A percentile compares a stretch with the other conserved stretches of the same genome.
Conservation (phyloP, 2,329 filamentous ascomycete species). For the Verticillium klebahnii region DNA sequence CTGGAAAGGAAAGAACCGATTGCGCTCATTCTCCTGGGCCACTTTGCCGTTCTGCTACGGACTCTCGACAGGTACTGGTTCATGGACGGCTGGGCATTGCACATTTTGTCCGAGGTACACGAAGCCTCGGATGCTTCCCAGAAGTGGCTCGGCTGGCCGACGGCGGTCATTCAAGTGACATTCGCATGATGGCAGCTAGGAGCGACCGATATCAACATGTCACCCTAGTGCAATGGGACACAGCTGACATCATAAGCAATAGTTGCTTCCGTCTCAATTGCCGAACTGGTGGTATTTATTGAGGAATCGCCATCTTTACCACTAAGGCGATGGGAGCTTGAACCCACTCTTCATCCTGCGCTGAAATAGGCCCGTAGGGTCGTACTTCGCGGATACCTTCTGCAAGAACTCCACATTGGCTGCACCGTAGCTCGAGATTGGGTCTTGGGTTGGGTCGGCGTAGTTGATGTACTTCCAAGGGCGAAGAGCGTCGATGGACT, state of each 20-base stretch:
- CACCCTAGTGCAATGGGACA: too few species aligned
- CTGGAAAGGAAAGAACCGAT: slow-evolving; percentile 9
- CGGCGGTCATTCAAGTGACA: slow-evolving; percentile 16
- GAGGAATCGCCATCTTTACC: not conserved
- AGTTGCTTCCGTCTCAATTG: too few species aligned
- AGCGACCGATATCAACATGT: too few species aligned
- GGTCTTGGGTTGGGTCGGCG: slow-evolving; percentile 28
- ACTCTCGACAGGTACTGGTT: slow-evolving; percentile 15
- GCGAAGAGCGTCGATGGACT: slow-evolving; percentile 14
- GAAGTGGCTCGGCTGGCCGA: slow-evolving; percentile 13
- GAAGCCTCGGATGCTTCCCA: not conserved
- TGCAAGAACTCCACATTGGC: slow-evolving; percentile 24
- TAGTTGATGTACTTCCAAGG: slow-evolving; percentile 43
- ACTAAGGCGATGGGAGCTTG: slow-evolving; percentile 2
- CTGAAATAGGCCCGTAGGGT: slow-evolving; percentile 27
- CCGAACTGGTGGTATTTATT: not conserved
- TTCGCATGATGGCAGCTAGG: not conserved
- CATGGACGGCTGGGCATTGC: slow-evolving; percentile 14
- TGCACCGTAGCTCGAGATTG: slow-evolving; percentile 28
- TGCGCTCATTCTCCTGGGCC: slow-evolving; percentile 11
- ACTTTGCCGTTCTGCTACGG: slow-evolving; percentile 12
- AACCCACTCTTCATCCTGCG: slow-evolving; percentile 16
- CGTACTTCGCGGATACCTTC: slow-evolving; percentile 23
- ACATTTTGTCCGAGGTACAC: slow-evolving; percentile 4
- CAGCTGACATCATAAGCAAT: too few species aligned